Conservation (phyloP, 148 eudicot species). For the Nepenthes mirabilis region DNA sequence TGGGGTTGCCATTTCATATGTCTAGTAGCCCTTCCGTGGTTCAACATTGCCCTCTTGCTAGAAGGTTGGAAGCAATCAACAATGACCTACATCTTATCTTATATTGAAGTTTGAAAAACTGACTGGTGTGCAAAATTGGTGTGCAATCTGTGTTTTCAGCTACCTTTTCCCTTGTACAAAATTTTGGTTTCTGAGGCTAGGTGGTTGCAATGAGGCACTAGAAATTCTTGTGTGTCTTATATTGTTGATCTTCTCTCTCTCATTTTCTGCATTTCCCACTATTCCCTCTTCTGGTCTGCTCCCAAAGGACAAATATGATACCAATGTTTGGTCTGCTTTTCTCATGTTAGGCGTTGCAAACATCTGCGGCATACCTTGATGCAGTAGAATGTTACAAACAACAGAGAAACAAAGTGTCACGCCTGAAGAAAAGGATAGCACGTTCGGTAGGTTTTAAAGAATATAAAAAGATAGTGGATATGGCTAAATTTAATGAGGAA, state of each 20-base stretch:
- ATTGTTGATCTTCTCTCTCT: background rate
- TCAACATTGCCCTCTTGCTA: no score
- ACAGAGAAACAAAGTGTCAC: constrained; percentile 84
- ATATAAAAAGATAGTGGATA: constrained; percentile 69
- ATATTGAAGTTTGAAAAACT: no score
- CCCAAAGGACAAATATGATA: background rate
- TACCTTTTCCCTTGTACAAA: background rate
- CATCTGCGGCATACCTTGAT: constrained; percentile 50
- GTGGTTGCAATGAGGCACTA: background rate
- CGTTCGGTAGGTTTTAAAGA: constrained; percentile 89
- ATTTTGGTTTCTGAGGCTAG: background rate
- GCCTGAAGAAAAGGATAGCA: constrained; percentile 71
- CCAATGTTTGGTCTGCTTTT: background rate
- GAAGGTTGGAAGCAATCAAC: no score
- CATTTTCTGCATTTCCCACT: background rate
- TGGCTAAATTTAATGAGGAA: constrained; percentile 61
- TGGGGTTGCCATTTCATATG: no score
- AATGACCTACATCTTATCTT: no score
- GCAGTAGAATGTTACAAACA: constrained; percentile 71
- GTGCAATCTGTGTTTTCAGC: background rate
- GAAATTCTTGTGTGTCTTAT: no score
- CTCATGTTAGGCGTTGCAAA: constrained; percentile 38
- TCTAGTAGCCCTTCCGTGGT: no score
- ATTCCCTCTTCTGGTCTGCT: background rate
- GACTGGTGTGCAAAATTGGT: no score